Evolutionary conservation across 108 stramenopile genomes (phyloP), one percentile per base, ranked within the genome.

Genomic region (Bacterosira constricta): DNA sequence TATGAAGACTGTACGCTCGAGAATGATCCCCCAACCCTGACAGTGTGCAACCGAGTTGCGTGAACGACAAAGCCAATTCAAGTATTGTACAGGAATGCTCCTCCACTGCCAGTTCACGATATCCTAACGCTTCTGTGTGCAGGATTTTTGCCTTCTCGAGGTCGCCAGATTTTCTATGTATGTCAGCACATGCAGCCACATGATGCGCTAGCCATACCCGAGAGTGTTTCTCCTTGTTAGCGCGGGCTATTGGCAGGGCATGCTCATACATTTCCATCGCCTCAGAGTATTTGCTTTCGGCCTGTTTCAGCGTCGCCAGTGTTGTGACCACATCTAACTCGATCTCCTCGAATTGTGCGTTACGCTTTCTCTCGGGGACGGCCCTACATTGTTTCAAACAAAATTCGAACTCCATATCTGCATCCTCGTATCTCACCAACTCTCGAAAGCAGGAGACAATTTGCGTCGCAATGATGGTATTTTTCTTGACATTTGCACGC

Each of bases 131-230:
- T 39, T 77, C 70, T 54, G 51, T 30, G 45, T 77, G 76, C 3
- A 77, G 51, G 11, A 31, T n/a, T 56, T 64, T 34, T 27, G 76
- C 76, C 29, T 47, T 55, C 18, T 27, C 9, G 1, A 77, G 44
- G 26, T 71, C 70, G 26, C 76, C 76, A 35, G 69, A 32, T 47
- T 77, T 72, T 25, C 76, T 38, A 23, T 64, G 31, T 21, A 77
- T 77, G 34, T 77, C 76, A 13, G 70, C 76, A 53, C 51, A 77
- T 0, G 63, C 35, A 45, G 63, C 63, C 25, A 77, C 54, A 20
- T 77, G 76, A 60, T 71, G 46, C 11, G 76, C 76, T 23, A 77
- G 69, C 76, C 76, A 77, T 44, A 64, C 39, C 18, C 38, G 56
- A n/a, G 76, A 71, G 25, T 69, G 70, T 17, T 15, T 35, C 37